phyloP scores from a whole-genome alignment of 2,329 filamentous ascomycete genomes.

The Colletotrichum spinosum region DNA sequence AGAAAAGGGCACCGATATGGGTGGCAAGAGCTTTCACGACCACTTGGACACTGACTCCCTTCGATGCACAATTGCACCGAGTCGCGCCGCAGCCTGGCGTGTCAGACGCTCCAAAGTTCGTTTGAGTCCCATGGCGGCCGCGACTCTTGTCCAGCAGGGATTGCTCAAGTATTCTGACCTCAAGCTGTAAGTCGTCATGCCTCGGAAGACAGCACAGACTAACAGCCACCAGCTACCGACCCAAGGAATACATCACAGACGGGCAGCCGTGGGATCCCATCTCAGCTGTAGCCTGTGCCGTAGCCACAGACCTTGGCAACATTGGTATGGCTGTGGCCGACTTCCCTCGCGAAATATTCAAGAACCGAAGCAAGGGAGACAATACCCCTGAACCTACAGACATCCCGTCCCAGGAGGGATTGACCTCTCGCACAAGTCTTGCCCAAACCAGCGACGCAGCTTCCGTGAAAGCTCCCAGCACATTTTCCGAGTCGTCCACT shows the following conservation, averaged over 20 bases:
- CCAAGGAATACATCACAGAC: slow-evolving; percentile 79
- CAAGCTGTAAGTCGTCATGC: slow-evolving; percentile 70
- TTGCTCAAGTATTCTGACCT: slow-evolving; percentile 76
- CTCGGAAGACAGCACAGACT: neutral
- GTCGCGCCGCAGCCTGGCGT: slow-evolving; percentile 79
- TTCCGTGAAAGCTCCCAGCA: slow-evolving; percentile 15
- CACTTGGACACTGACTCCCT: slow-evolving; percentile 75
- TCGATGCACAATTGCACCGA: slow-evolving; percentile 76
- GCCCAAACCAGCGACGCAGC: slow-evolving; percentile 19
- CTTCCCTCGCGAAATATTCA: slow-evolving; percentile 70
- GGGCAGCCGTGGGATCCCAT: slow-evolving; percentile 84
- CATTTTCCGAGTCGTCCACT: slow-evolving; percentile 31
- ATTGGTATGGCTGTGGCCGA: slow-evolving; percentile 88
- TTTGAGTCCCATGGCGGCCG: slow-evolving; percentile 79
- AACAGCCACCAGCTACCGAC: slow-evolving; percentile 54
- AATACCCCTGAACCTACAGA: slow-evolving; percentile 29
- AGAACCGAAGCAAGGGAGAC: slow-evolving; percentile 43
- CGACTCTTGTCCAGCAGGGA: slow-evolving; percentile 73
- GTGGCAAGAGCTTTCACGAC: slow-evolving; percentile 77
- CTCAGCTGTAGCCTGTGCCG: slow-evolving; percentile 78
- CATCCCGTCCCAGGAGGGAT: slow-evolving; percentile 20
- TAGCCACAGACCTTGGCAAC: slow-evolving; percentile 85
- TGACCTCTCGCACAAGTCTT: slow-evolving; percentile 12
- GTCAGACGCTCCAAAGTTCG: slow-evolving; percentile 74
- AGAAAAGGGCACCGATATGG: slow-evolving; percentile 73